Conservation (phyloP, 441 rosid species). For the Erodium trifolium region DNA sequence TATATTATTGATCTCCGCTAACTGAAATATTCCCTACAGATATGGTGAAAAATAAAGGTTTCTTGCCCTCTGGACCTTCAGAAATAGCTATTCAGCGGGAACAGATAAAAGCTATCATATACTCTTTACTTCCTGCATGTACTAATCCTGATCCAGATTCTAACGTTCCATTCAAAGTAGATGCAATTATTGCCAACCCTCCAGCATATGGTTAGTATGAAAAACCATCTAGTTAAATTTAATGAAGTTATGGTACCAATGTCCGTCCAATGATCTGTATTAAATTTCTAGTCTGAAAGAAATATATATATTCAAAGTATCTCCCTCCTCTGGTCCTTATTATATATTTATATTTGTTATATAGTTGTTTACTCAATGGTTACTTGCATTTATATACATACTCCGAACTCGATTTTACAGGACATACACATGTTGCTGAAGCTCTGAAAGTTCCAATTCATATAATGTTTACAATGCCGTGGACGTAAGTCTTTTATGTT, state of each 20-base stretch:
- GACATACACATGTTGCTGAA: constrained; percentile 47
- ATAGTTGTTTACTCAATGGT: background rate
- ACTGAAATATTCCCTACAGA: background rate
- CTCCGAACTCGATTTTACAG: constrained; percentile 20
- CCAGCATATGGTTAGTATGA: background rate
- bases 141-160: background rate
- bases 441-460: constrained; percentile 36
- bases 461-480: constrained; percentile 46
- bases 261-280: too few relatives aligned
- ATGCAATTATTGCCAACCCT: background rate
- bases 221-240: too few relatives aligned
- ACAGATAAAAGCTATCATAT: background rate
- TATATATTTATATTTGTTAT: background rate
- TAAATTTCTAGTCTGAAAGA: background rate
- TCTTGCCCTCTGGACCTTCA: background rate
- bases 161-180: background rate
- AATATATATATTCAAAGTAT: too few relatives aligned
- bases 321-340: background rate
- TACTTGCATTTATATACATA: background rate
- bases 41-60: constrained; percentile 6
- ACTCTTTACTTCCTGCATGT: background rate
- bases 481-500: constrained; percentile 38
- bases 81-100: background rate
- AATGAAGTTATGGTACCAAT: too few relatives aligned
- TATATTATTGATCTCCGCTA: too few relatives aligned